Evolutionary conservation across 257 asterid species (phyloP).

Genomic region (Plantago major): DNA sequence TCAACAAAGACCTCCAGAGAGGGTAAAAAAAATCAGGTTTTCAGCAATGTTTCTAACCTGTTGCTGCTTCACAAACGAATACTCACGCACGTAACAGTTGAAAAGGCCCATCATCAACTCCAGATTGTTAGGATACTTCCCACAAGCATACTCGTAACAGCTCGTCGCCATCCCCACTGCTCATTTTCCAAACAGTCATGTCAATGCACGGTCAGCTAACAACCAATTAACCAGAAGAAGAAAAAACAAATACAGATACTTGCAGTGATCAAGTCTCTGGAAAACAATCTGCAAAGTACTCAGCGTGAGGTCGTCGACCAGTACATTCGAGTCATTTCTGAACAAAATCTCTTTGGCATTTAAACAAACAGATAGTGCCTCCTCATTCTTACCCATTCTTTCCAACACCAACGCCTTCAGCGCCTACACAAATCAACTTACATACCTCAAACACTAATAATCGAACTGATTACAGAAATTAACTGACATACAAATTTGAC

Average conservation of each 20-base stretch:
- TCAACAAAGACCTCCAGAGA: neutral
- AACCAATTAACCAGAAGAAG: neutral
- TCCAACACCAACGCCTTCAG: slow-evolving; percentile 82
- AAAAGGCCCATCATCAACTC: slow-evolving; percentile 93
- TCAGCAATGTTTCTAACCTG: slow-evolving; percentile 51
- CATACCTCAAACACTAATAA: neutral
- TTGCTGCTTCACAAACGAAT: slow-evolving; percentile 94
- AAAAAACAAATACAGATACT: slow-evolving; percentile 23
- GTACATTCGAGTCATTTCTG: slow-evolving; percentile 45
- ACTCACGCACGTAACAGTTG: slow-evolving; percentile 87
- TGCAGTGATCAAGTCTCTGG: slow-evolving; percentile 86
- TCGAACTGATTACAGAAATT: neutral
- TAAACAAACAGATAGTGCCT: slow-evolving; percentile 71
- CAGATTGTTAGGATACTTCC: slow-evolving; percentile 68
- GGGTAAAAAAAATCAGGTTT: neutral
- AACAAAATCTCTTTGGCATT: slow-evolving; percentile 71
- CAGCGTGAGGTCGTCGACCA: slow-evolving; percentile 86
- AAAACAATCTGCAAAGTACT: slow-evolving; percentile 93
- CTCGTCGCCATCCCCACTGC: slow-evolving; percentile 95
- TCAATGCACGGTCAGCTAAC: slow-evolving; percentile 3
- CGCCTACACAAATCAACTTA: slow-evolving; percentile 45
- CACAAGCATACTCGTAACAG: slow-evolving; percentile 86
- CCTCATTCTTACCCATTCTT: slow-evolving; percentile 81
- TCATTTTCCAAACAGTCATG: slow-evolving; percentile 13
- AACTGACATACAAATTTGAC: neutral